These are phyloP conservation scores for Dissoconium aciculare DNA, from an alignment of 2,329 filamentous ascomycete species.

Conservation along the genomic window DNA sequence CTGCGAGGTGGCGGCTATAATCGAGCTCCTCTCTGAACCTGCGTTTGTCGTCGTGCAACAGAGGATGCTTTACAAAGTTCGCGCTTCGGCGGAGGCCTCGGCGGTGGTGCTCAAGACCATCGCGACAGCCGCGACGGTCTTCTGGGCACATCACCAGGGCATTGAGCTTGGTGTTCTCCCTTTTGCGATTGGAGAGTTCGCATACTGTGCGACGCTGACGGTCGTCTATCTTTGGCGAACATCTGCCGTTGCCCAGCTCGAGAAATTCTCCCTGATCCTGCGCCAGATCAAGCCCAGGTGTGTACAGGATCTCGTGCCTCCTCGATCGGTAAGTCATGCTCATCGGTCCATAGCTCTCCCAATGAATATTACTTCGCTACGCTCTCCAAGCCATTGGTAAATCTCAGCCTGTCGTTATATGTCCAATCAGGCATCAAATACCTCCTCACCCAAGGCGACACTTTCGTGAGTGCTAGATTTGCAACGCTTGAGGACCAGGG, in stretches of 20 bases:
- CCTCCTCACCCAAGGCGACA: constrained; percentile 84
- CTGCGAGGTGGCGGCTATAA: constrained; percentile 42
- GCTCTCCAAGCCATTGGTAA: constrained; percentile 57
- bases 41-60: constrained; percentile 80
- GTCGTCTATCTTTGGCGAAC: constrained; percentile 54
- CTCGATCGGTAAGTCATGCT: constrained; percentile 15
- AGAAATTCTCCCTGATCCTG: constrained; percentile 55
- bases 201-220: constrained; percentile 56
- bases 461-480: constrained; percentile 66
- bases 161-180: constrained; percentile 60
- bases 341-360: constrained; percentile 13
- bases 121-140: constrained; percentile 55
- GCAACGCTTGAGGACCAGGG: constrained; percentile 71
- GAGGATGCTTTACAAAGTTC: constrained; percentile 60
- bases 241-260: constrained; percentile 37
- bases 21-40: constrained; percentile 77
- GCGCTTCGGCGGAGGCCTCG: constrained; percentile 68
- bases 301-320: constrained; percentile 11
- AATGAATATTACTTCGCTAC: constrained; percentile 35
- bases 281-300: constrained; percentile 31
- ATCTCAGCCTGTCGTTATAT: constrained; percentile 67
- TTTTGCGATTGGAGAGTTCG: constrained; percentile 74
- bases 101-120: constrained; percentile 67
- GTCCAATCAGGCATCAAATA: constrained; percentile 84
- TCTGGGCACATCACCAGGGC: constrained; percentile 42